Base-by-base conservation (phyloP, 805 yeast species). In the Lachancea nothofagi region DNA sequence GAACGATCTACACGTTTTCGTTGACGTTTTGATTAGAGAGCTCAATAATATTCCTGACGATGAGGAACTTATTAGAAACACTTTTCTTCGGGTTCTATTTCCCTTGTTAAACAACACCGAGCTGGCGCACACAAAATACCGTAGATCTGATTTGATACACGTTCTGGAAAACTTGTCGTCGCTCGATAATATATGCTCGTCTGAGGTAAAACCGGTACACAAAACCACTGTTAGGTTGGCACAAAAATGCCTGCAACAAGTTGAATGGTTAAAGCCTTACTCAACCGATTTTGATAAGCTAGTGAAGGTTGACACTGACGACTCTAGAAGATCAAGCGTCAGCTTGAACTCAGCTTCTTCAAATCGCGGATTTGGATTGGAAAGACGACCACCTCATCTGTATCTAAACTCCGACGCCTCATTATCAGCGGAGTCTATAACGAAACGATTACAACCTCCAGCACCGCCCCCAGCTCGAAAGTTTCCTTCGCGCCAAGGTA, bases 11-110 rank as follows among this genome's bases (percentile, higher is more conserved):
- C 80, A 82, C 50, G 94, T 89, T 5, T 71, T 89, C 41, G 78
- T 83, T 10, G 96, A 87, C 53, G 88, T 89, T 7, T 69, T 89
- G 38, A 69, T 89, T 1, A 66, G 97, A 38, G 96, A 89, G 55
- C 66, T 90, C 39, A 74, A 74, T 48, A 79, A 89, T 52, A 60
- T 86, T 29, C 75, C 88, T 17, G 72, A 69, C 9, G 75, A 74
- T 15, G 75, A 76, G 27, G 81, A 72, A 42, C 62, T 72, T 7
- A 62, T 79, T 29, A 75, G 84, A 40, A 80, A 80, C 53, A 77
- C 87, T 8, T 87, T 82, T 51, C 62, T 89, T 29, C 70, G 93
- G 41, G 87, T 88, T 2, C 50, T 90, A 22, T 70, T 77, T 46
- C 95, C 94, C 1, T 61, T 89, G 52, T 59, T 89, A 23, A 66